These are phyloP conservation scores for Alloteropsis semialata DNA, from an alignment of 176 grass and related monocot genomes.

Conservation along the genomic window DNA sequence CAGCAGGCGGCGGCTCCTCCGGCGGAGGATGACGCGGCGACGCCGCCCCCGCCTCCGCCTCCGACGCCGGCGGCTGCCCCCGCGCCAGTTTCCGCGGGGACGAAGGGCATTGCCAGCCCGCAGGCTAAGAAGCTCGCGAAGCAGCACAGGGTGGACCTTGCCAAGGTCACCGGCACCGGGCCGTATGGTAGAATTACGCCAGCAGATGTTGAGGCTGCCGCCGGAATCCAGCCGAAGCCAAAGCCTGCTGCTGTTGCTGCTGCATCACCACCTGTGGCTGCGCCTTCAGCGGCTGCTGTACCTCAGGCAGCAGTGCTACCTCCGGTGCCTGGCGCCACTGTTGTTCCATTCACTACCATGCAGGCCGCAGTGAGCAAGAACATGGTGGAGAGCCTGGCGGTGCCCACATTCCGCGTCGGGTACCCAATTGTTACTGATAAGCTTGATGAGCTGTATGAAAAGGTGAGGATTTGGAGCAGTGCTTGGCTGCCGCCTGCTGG, in stretches of 20 bases:
- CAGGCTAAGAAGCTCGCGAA: slow-evolving; percentile 93
- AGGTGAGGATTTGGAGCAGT: slow-evolving; percentile 41
- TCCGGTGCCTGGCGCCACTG: slow-evolving; percentile 59
- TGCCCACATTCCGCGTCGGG: slow-evolving; percentile 80
- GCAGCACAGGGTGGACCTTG: slow-evolving; percentile 83
- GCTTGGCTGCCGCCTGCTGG: neutral
- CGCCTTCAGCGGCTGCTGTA: slow-evolving; percentile 23
- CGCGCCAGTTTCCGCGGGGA: slow-evolving; percentile 35
- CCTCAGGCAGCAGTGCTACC: slow-evolving; percentile 45
- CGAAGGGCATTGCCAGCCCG: slow-evolving; percentile 75
- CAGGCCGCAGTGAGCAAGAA: slow-evolving; percentile 90
- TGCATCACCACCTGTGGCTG: slow-evolving; percentile 21
- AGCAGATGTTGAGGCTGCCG: slow-evolving; percentile 73
- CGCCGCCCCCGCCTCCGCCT: slow-evolving; percentile 1
- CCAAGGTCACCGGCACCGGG: slow-evolving; percentile 72
- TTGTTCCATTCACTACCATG: slow-evolving; percentile 88
- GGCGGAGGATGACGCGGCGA: slow-evolving; percentile 1
- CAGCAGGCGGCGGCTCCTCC: slow-evolving; percentile 32
- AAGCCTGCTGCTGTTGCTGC: slow-evolving; percentile 38
- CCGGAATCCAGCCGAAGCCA: slow-evolving; percentile 67
- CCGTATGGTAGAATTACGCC: slow-evolving; percentile 69
- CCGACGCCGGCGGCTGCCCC: slow-evolving; percentile 32
- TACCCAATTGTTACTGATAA: slow-evolving; percentile 75
- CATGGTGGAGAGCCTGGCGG: slow-evolving; percentile 87
- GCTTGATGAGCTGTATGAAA: slow-evolving; percentile 81